These are phyloP conservation scores for Desmodesmus armatus DNA, from an alignment of 139 green algal species.

Conservation along the genomic window DNA sequence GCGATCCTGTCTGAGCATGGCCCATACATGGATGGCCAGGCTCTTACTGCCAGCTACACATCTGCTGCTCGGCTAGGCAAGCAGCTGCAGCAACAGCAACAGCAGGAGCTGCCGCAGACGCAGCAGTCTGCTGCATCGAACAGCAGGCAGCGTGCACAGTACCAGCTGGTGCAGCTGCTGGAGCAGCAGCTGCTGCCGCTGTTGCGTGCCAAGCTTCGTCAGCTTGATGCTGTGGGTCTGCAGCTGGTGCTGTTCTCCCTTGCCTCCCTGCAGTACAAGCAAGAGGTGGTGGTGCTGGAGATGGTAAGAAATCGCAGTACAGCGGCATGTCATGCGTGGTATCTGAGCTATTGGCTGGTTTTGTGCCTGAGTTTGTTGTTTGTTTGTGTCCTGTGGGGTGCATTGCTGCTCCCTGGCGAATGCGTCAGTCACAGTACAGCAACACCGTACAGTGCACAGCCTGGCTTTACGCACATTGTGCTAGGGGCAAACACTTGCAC, in stretches of 20 bases:
- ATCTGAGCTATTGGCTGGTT: no score
- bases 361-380: no score
- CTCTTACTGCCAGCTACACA: constrained; percentile 15
- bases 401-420: no score
- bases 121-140: neutral
- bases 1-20: constrained; percentile 11
- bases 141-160: neutral
- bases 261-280: neutral
- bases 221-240: neutral
- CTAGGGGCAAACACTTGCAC: no score
- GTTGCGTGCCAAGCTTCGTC: neutral
- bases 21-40: neutral
- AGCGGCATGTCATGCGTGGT: neutral
- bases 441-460: no score
- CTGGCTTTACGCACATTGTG: no score
- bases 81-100: neutral
- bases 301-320: constrained; percentile 11
- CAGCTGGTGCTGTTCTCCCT: constrained; percentile 1
- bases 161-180: constrained; percentile 6
- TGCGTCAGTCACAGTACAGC: no score
- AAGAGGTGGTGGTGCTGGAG: neutral
- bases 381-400: no score
- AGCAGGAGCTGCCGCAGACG: constrained; percentile 3
- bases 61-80: neutral
- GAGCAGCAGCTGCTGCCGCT: constrained; percentile 32